Evolutionary conservation across 2,329 filamentous ascomycete species (phyloP), one percentile per base, ranked within the genome.

Genomic region (Hymenoscyphus infarciens): DNA sequence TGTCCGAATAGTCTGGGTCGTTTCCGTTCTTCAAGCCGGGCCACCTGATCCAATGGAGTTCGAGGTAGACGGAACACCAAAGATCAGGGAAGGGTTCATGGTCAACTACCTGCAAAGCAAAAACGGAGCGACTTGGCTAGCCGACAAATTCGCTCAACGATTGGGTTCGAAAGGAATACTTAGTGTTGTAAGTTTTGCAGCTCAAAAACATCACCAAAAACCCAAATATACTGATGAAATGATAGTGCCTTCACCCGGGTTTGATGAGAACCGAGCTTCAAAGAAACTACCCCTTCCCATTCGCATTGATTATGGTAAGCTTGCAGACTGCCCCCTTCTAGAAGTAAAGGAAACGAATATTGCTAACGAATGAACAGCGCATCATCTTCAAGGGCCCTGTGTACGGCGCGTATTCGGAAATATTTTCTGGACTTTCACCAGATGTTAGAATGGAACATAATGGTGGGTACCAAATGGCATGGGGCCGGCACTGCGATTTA

Each of bases 401-500:
- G 8, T 77, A 74, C 54, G 73, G 77, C 1, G 75, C 71, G 5
- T 73, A 76, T 60, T 75, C 75, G 1, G 75, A 77, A 60, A 65
- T 78, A 11, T 78, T 72, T 63, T 71, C 75, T 33, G 73, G 67
- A 0, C 66, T 77, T 19, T 75, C 74, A 1, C 69, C 73, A 2
- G 67, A 74, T 7, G 68, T 77, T 5, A 72, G 69, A 3, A 53
- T 61, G 5, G 64, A 74, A 33, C 59, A 76, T 5, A 74, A 75
- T 61, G 75, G 76, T 2, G 70, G 68, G n/a, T 77, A 74, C 61
- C 67, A 80, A 15, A 73, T 79, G 19, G 78, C 79, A 0, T 81
- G 77, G 76, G 78, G 79, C 8, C 70, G 77, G 22, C 63, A 69
- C 61, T 68, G 60, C 49, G 62, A 63, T 19, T 52, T 71, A 33